Evolutionary conservation across 371 early-diverging fungal species (phyloP), one percentile per base, ranked within the genome.

Genomic region (Enterocytospora artemiae): DNA sequence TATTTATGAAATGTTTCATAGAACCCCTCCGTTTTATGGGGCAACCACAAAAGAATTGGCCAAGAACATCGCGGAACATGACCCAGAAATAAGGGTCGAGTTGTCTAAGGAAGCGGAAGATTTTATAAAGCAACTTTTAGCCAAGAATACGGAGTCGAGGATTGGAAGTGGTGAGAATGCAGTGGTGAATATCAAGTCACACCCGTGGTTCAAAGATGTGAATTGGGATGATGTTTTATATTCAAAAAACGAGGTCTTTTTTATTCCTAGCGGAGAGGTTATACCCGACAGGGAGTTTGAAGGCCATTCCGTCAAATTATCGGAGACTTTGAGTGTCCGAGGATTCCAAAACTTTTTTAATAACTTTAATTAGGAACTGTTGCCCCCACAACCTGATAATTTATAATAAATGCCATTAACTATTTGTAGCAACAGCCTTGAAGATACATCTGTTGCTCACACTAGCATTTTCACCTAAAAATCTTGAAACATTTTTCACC

Each of bases 1-100:
- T 65, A 86, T 94, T 84, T 96, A 87, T 76, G 95, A 93, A 75
- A 89, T 94, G 89, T 76, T 91, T 77, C 84, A 66, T 7, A 61
- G 33, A 20, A 89, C 89, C 69, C 90, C 91, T 18, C 95, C 95
- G 18, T 94, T 78, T 64, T 12, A 27, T 18, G 74, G 69, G 0
- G 18, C 52, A 12, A 73, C 71, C 18, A 51, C 31, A 7, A 52
- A 33, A 33, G 31, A 52, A 33, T 33, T 52, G 25, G 31, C 31
- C n/a, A 3, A 52, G 7, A 9, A 20, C 3, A 33, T 52, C 20
- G 12, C 5, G 16, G 31, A 25, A 12, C 3, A 52, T 33, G 31
- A 52, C 5, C 5, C 69, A 22, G 25, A 25, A 9, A 63, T 75
- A 43, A 88, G 93, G 1, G 87, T 89, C 52, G 89, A 91, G 73